Percentiles rank a stretch among this genome's conserved stretches.
Evolutionary conservation across 1,139 yeast genomes (phyloP).

Genomic region (Candida frijolesensis): DNA sequence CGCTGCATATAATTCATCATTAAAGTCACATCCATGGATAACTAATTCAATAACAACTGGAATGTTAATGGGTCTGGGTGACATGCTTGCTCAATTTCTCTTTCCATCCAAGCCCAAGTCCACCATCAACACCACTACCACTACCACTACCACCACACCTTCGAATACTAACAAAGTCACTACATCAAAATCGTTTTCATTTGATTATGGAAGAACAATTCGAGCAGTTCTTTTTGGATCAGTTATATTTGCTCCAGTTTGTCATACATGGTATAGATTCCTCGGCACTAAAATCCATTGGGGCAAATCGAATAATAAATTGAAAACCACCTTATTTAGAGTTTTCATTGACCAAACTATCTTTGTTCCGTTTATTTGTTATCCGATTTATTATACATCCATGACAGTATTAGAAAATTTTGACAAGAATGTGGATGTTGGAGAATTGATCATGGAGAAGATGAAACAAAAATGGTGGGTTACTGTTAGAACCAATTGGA

Average conservation of each 20-base stretch:
- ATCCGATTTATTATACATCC: constrained; percentile 65
- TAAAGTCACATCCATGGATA: constrained; percentile 49
- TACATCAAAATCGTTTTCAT: constrained; percentile 15
- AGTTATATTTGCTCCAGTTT: constrained; percentile 42
- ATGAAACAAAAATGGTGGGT: constrained; percentile 53
- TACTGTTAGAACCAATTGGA: constrained; percentile 72
- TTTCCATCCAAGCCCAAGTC: constrained; percentile 33
- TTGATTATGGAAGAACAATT: constrained; percentile 31
- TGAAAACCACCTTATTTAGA: constrained; percentile 34
- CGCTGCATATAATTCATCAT: constrained; percentile 18
- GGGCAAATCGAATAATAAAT: constrained; percentile 13
- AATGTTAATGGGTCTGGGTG: constrained; percentile 72
- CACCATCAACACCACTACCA: not conserved
- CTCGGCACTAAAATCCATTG: constrained; percentile 20
- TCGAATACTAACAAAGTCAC: not conserved
- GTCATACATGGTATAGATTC: constrained; percentile 40
- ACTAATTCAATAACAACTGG: constrained; percentile 61
- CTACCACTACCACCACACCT: too few relatives aligned
- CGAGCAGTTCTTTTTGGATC: constrained; percentile 56
- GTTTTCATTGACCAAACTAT: constrained; percentile 70
- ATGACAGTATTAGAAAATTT: constrained; percentile 63
- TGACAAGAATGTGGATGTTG: constrained; percentile 20
- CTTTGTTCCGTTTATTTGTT: constrained; percentile 72
- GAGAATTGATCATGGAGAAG: constrained; percentile 34
- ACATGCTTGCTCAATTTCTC: constrained; percentile 63